Evolutionary conservation across 1,284 basidiomycete species (phyloP).

Genomic region (Polyporus tsugae): DNA sequence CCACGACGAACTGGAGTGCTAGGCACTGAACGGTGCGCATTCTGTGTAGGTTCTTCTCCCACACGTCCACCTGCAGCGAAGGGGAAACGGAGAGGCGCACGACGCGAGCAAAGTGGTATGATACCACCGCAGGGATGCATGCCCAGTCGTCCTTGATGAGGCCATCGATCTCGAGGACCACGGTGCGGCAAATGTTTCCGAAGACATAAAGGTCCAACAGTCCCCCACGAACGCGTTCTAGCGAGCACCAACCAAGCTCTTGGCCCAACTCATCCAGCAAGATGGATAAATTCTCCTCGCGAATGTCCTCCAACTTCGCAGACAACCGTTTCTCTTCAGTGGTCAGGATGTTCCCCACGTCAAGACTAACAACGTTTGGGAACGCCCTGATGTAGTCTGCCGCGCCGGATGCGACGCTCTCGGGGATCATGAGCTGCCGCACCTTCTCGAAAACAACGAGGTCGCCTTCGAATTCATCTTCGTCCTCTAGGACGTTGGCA

Average conservation of each 20-base stretch:
- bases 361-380: neutral
- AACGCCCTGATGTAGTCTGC: neutral
- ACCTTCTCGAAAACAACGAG: neutral
- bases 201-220: neutral
- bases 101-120: neutral
- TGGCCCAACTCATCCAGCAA: neutral
- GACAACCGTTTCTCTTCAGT: neutral
- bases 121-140: neutral
- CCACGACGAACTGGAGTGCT: neutral
- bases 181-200: neutral
- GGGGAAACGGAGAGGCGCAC: neutral
- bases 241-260: neutral
- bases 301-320: neutral
- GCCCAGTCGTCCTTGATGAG: neutral
- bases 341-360: neutral
- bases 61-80: neutral
- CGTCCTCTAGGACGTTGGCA: neutral
- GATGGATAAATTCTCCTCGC: neutral
- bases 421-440: neutral
- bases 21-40: neutral
- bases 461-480: neutral
- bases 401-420: neutral
- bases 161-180: neutral
- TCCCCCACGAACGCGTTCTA: constrained; percentile 4
- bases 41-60: neutral